A percentile compares a stretch with the other conserved stretches of the same genome.
phyloP scores from a whole-genome alignment of 441 rosid species.

The Euphorbia corollata region DNA sequence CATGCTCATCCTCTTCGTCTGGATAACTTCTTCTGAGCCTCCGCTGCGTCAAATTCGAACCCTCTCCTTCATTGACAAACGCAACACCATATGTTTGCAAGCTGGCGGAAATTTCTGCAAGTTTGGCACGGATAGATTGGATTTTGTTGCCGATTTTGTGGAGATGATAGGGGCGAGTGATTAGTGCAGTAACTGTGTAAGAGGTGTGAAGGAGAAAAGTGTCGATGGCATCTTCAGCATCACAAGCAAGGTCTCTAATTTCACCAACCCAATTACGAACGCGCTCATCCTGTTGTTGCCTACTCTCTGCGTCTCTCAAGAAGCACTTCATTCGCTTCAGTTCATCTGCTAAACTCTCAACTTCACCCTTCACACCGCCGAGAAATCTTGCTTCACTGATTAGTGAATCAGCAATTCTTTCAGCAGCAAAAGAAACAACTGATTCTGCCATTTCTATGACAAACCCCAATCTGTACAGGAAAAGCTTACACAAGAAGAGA shows the following conservation, averaged over 20 bases:
- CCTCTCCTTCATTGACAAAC: neutral
- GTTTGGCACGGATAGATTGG: too few relatives aligned
- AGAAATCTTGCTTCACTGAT: slow-evolving; percentile 10
- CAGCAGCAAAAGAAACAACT: slow-evolving; percentile 6
- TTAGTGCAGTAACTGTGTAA: neutral
- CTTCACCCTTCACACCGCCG: slow-evolving; percentile 1
- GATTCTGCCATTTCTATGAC: slow-evolving; percentile 19
- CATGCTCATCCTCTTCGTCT: slow-evolving; percentile 12
- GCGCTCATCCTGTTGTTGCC: slow-evolving; percentile 6
- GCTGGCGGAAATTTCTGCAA: too few relatives aligned
- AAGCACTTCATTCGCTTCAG: slow-evolving; percentile 17
- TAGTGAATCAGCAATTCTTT: slow-evolving; percentile 10
- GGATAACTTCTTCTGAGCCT: slow-evolving; percentile 5
- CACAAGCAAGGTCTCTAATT: slow-evolving; percentile 18
- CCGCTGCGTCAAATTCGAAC: neutral
- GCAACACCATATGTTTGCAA: neutral
- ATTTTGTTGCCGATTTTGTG: too few relatives aligned
- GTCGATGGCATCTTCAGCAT: slow-evolving; percentile 9
- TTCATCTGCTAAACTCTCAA: slow-evolving; percentile 13
- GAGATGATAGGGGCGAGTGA: too few relatives aligned
- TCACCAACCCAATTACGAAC: slow-evolving; percentile 19
- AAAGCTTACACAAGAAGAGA: too few relatives aligned
- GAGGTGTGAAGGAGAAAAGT: neutral
- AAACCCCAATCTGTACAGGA: too few relatives aligned
- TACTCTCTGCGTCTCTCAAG: slow-evolving; percentile 16